Base-by-base conservation (phyloP, 345 rosid genomes). In the Lagerstroemia speciosa region DNA sequence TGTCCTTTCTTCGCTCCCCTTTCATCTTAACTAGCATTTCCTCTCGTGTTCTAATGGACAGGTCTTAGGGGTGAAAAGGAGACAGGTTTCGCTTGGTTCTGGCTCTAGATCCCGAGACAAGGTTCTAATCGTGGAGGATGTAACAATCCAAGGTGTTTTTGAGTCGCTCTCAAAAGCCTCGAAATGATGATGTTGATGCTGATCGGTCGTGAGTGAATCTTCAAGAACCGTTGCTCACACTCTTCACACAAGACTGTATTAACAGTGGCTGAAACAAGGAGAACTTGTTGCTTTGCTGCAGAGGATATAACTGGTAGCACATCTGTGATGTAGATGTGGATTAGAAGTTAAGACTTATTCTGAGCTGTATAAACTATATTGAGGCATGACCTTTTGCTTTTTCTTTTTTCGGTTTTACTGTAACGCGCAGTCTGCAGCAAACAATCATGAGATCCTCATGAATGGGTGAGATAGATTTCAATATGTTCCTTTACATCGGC, bases 41-140 rank as follows among this genome's bases (percentile, higher is more conserved):
- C 34, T 14, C 29, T 57, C 62, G 67, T 32, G 62, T 71, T 17
- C 4, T 40, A 3, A 50, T 64, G 64, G 29, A 36, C 83, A 94
- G 95, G 95, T 89, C 50, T 74, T 93, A 50, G 89, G 97, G 24
- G 93, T 91, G 62, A 89, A 91, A 82, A 82, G 78, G 70, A 88
- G 99, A 80, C 96, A 89, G 69, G 84, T 93, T 32, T 91, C 90
- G 6, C 67, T 93, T 46, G 90, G 89, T 71, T 80, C 89, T 2
- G 97, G 97, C 46, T 91, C 97, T 29, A 89, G 88, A 83, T 93
- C 96, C 58, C 84, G 95, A 76, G 93, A 86, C 82, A 91, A 93
- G 81, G 85, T 91, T 68, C 86, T 93, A 64, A 84, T 93, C 33
- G 96, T 89, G 62, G 97, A 89, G 75, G 94, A 85, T 66, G 73